Evolutionary conservation across 495 filamentous ascomycete species (phyloP), one percentile per base, ranked within the genome.

Genomic region (Umbilicaria muhlenbergii): DNA sequence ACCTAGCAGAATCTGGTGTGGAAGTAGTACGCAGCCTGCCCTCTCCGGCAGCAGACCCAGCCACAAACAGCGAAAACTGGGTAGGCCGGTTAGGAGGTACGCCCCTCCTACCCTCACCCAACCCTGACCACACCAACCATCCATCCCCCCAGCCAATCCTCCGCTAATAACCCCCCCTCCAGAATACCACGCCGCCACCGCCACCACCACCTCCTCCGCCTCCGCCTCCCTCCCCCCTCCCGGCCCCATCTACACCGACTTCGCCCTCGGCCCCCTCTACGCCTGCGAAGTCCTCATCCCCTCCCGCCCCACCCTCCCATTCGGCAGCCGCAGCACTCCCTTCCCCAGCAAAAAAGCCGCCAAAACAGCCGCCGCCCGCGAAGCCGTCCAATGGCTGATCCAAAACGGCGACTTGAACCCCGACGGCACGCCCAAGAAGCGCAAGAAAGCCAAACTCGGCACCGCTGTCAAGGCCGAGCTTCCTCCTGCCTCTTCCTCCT

Each of bases 251-350:
- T 69, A 48, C 24, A 60, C 57, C 17, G 40, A 42, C 40, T 60
- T 45, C 31, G 63, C 57, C 11, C 39, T 24, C 46, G 48, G 53
- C 5, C 65, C 66, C 47, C 62, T 51, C 50, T 62, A 53, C 44
- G 70, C 66, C 42, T 64, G 69, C 3, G 66, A 62, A 36, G 55
- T 64, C 54, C 63, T 69, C 57, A 64, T 63, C 13, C 69, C 40
- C 15, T 42, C n/a, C 24, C 42, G 21, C 16, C 41, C 35, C 11
- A 19, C 33, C 19, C 19, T 2, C 16, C 8, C 33, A n/a, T 51
- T 56, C 32, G 53, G 53, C 19, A 45, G 41, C 19, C 24, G 38
- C 18, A 39, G 32, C 17, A 31, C 14, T 3, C 13, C 47, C n/a
- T 58, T 59, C 41, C 37, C 52, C 7, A 56, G 33, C 31, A 59